phyloP scores from a whole-genome alignment of 306 rosid species.

The Rubus idaeus region DNA sequence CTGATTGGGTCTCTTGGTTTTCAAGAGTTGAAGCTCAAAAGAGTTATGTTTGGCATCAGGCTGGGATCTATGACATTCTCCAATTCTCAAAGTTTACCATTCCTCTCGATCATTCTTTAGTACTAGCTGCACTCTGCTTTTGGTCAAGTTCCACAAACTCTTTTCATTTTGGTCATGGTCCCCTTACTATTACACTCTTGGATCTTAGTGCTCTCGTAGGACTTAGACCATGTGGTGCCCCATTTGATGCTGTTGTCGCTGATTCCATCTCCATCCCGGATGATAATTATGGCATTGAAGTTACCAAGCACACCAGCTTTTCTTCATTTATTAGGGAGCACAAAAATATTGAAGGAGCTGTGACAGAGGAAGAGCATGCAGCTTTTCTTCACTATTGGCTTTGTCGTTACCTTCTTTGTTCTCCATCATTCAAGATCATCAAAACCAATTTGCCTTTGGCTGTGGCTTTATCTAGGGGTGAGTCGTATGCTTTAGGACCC shows the following conservation, averaged over 20 bases:
- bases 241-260: not conserved
- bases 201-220: slow-evolving; percentile 17
- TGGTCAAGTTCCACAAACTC: slow-evolving; percentile 14
- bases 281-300: not conserved
- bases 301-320: not conserved
- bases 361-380: slow-evolving; percentile 11
- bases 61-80: slow-evolving; percentile 17
- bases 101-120: not conserved
- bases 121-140: slow-evolving; percentile 10
- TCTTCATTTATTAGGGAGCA: not conserved
- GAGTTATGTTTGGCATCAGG: slow-evolving; percentile 1
- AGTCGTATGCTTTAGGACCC: slow-evolving; percentile 6
- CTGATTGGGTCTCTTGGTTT: not conserved
- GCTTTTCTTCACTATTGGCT: slow-evolving; percentile 15
- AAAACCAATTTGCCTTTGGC: slow-evolving; percentile 7
- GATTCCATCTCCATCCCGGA: not conserved
- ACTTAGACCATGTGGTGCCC: slow-evolving; percentile 10
- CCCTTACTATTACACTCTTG: slow-evolving; percentile 8
- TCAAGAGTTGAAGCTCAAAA: slow-evolving; percentile 16
- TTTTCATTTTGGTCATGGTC: slow-evolving; percentile 15
- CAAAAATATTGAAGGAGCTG: not conserved
- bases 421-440: slow-evolving; percentile 5
- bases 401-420: not conserved
- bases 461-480: slow-evolving; percentile 21
- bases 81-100: slow-evolving; percentile 14